Base-by-base conservation (phyloP, 306 rosid species). In the Hippophae rhamnoides region DNA sequence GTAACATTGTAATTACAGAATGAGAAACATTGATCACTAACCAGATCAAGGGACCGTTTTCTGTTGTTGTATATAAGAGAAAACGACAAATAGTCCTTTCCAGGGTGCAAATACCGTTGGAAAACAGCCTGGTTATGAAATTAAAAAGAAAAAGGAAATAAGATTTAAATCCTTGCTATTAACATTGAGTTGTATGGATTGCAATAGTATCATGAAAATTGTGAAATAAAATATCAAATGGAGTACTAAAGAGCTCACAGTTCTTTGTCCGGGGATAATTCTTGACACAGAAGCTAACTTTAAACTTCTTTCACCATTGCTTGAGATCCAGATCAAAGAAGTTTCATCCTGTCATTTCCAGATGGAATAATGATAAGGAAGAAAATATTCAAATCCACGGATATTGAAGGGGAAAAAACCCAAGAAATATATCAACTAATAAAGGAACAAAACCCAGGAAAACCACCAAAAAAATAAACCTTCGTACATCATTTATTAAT, bases 261-360 rank as follows among this genome's bases (percentile, higher is more conserved):
- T 92, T 92, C 96, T 85, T 81, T 87, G 98, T 58, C 98, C 96
- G 58, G 98, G 95, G 63, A 92, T 78, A 69, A 92, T 83, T 81
- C 84, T 77, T 47, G 92, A 85, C 66, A 92, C 86, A 64, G 95
- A 79, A 71, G 85, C 88, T 75, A 92, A 79, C 84, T 85, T 87
- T 78, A 92, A 70, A 60, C 66, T 79, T 71, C 82, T 85, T 82
- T 92, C 95, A 51, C 85, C 95, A 51, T 71, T 78, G 64, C 85
- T 85, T 58, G 98, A 81, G 76, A 81, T 76, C 98, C 98, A 92
- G 82, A 81, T 83, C 84, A 92, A 76, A 58, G 89, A 76, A 54
- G 86, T 78, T 43, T 76, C 95, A 72, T 92, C 98, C 98, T 92
- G 77, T 56, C 63, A 52, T 78, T 71, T 70, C 47, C 13, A 65